A percentile compares a stretch with the other conserved stretches of the same genome.
phyloP scores from a whole-genome alignment of 257 asterid species.

The Petrea volubilis region DNA sequence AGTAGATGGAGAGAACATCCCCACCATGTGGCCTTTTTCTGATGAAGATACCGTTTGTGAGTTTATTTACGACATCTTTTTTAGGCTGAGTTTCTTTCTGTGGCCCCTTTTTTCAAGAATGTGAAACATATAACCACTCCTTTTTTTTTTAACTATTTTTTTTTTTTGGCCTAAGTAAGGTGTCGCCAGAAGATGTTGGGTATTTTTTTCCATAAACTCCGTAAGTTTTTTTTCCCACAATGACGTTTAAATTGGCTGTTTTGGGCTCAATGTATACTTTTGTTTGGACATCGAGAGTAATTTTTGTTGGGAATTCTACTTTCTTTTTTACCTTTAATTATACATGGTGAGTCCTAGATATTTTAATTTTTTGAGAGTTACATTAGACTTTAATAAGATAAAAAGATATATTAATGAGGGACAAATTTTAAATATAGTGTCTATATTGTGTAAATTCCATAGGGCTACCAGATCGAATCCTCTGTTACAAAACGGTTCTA shows the following conservation, averaged over 20 bases:
- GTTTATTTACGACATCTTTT: conserved; percentile 21
- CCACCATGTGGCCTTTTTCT: conserved; percentile 26
- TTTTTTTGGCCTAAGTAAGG: background rate
- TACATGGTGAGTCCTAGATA: too few species aligned
- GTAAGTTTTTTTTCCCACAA: background rate
- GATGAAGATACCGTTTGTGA: background rate
- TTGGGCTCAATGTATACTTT: background rate
- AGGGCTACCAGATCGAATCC: too few species aligned
- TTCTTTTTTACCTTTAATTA: too few species aligned
- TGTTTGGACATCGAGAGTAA: background rate
- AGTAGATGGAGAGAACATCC: background rate
- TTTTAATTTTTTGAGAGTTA: too few species aligned
- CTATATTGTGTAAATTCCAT: too few species aligned
- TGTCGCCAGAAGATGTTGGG: background rate
- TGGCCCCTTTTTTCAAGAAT: background rate
- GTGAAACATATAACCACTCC: background rate
- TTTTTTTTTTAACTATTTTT: background rate
- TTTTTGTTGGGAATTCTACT: background rate
- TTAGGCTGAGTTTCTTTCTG: background rate
- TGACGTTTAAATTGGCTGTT: background rate
- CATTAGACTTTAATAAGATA: too few species aligned
- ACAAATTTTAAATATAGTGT: too few species aligned
- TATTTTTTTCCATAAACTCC: background rate
- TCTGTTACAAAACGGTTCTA: too few species aligned
- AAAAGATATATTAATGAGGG: too few species aligned